A percentile compares a stretch with the other conserved stretches of the same genome.
Conservation (phyloP, 2,329 filamentous ascomycete genomes). For the Bipolaris zeicola region DNA sequence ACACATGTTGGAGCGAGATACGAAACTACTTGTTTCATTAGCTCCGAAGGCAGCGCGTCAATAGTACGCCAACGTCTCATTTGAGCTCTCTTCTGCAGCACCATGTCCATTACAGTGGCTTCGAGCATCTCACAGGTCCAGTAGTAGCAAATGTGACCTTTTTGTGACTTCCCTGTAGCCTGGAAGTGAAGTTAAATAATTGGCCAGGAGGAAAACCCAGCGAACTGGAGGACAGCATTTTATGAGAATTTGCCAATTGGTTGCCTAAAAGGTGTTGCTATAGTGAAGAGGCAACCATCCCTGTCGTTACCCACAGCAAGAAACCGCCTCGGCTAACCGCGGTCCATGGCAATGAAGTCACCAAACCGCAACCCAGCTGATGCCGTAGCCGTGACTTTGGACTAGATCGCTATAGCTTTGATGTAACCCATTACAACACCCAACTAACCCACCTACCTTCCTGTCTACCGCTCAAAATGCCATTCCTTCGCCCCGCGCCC, state of each 20-base stretch:
- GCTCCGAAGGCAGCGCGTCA: slow-evolving; percentile 22
- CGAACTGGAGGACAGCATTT: too few species aligned
- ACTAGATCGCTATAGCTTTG: background rate
- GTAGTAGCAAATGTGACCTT: too few species aligned
- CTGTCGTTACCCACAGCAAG: background rate
- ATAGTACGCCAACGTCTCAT: background rate
- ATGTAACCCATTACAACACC: background rate
- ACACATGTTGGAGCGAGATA: slow-evolving; percentile 12
- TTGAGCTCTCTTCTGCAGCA: background rate
- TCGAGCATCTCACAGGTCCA: too few species aligned
- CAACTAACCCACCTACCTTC: background rate
- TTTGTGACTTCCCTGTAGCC: too few species aligned
- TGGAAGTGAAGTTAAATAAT: too few species aligned
- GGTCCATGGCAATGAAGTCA: slow-evolving; percentile 14
- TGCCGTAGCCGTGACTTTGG: slow-evolving; percentile 1
- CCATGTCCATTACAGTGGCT: background rate
- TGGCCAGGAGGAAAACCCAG: too few species aligned
- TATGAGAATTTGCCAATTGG: too few species aligned
- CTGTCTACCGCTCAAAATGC: slow-evolving; percentile 25
- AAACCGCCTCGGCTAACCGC: slow-evolving; percentile 24
- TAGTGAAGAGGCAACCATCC: background rate
- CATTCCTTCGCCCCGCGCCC: slow-evolving; percentile 27
- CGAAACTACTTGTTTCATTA: slow-evolving; percentile 22
- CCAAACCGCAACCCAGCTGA: slow-evolving; percentile 2
- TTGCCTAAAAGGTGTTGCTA: too few species aligned